These are phyloP conservation scores for Metschnikowia matae DNA, from an alignment of 805 yeast species.

Conservation along the genomic window DNA sequence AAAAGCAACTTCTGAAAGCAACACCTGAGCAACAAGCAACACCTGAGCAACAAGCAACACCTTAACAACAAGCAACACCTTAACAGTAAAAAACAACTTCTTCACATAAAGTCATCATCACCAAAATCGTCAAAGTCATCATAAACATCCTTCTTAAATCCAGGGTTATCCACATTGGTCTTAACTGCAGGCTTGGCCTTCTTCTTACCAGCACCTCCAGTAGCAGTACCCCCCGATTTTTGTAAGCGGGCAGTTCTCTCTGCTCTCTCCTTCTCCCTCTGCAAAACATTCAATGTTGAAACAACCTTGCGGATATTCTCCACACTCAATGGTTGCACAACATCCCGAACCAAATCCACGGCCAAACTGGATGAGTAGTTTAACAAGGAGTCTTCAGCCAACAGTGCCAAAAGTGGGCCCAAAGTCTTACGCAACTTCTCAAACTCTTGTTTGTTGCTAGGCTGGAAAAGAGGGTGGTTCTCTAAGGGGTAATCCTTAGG, in stretches of 20 bases:
- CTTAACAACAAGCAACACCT: no score
- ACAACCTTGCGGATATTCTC: constrained; percentile 84
- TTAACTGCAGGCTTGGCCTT: constrained; percentile 81
- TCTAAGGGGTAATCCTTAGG: constrained; percentile 59
- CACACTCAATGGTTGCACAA: constrained; percentile 72
- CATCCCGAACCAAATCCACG: constrained; percentile 80
- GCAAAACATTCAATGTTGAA: constrained; percentile 74
- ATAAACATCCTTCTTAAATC: constrained; percentile 60
- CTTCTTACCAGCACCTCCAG: constrained; percentile 94
- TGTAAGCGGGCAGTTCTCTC: constrained; percentile 86
- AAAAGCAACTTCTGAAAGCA: no score
- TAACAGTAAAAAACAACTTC: no score
- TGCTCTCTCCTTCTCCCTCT: constrained; percentile 81
- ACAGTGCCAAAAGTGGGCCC: constrained; percentile 53
- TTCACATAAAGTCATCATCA: constrained; percentile 78
- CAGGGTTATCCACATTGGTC: constrained; percentile 44
- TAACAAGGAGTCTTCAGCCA: constrained; percentile 58
- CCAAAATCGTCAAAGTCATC: constrained; percentile 60
- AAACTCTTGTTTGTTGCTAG: constrained; percentile 74
- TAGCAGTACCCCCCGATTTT: constrained; percentile 78
- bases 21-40: no score
- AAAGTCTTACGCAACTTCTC: constrained; percentile 69
- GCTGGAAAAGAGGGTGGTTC: constrained; percentile 78
- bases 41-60: no score
- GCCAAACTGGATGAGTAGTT: constrained; percentile 74